phyloP scores from a whole-genome alignment of 768 basidiomycete species.

The Leccinum subtestaceum region DNA sequence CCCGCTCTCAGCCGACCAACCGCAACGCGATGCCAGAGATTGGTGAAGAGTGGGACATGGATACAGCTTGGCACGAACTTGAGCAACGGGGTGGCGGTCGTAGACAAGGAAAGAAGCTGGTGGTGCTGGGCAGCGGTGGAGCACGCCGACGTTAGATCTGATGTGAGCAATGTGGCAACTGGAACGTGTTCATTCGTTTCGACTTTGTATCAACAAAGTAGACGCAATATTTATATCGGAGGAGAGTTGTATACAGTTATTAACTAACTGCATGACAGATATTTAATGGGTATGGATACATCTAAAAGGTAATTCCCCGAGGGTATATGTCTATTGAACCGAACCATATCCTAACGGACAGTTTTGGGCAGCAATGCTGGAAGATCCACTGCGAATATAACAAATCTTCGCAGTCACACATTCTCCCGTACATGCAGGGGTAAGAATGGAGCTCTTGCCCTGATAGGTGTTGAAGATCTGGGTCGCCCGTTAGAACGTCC shows the following conservation, averaged over 20 bases:
- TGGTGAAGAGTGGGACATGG: constrained; percentile 74
- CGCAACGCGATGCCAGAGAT: constrained; percentile 29
- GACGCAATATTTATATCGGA: constrained; percentile 6
- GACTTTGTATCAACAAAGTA: constrained; percentile 14
- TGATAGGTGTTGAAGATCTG: constrained; percentile 69
- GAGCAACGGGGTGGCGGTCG: constrained; percentile 56
- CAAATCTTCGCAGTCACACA: constrained; percentile 71
- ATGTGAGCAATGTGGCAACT: neutral
- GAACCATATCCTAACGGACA: constrained; percentile 66
- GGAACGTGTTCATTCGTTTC: constrained; percentile 1
- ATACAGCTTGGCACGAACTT: constrained; percentile 78
- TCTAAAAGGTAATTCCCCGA: neutral
- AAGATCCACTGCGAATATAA: constrained; percentile 75
- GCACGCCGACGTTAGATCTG: constrained; percentile 42
- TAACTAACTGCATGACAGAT: neutral
- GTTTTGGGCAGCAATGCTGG: constrained; percentile 55
- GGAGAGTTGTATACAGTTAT: neutral
- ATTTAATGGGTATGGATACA: neutral
- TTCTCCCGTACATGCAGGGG: constrained; percentile 53
- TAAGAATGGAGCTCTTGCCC: constrained; percentile 62
- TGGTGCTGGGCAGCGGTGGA: constrained; percentile 69
- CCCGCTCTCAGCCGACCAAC: constrained; percentile 41
- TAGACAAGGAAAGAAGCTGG: constrained; percentile 60
- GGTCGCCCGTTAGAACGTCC: constrained; percentile 4
- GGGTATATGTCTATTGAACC: constrained; percentile 40